These are phyloP conservation scores for Gypsophila paniculata DNA, from an alignment of 179 eudicot genomes.

Conservation along the genomic window DNA sequence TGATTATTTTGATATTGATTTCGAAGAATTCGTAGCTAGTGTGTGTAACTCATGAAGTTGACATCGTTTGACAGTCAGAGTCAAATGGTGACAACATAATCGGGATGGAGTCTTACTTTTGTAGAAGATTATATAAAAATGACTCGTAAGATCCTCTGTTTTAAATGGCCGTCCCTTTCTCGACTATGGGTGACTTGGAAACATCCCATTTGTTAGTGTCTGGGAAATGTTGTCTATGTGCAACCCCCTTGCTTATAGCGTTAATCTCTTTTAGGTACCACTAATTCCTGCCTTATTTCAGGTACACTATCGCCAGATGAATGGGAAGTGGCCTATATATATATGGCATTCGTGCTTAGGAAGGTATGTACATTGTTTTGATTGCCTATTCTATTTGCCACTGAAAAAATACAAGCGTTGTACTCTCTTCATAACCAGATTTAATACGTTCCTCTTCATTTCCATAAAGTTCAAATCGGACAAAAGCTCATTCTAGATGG, in stretches of 20 bases:
- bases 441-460: neutral
- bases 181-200: neutral
- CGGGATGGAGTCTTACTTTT: neutral
- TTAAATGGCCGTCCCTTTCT: neutral
- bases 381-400: neutral
- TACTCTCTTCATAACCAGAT: neutral
- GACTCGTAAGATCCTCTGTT: too few species aligned
- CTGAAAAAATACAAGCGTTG: neutral
- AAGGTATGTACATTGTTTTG: conserved; percentile 50
- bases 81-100: neutral
- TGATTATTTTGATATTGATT: too few species aligned
- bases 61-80: neutral
- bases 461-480: too few species aligned
- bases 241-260: neutral
- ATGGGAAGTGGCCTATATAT: conserved; percentile 96
- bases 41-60: neutral
- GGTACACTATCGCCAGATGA: conserved; percentile 87
- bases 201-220: neutral
- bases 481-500: too few species aligned
- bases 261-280: neutral
- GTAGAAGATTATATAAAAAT: too few species aligned
- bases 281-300: conserved; percentile 23
- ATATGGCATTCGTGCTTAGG: conserved; percentile 72
- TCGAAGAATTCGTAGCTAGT: too few species aligned
- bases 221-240: neutral